Evolutionary conservation across 768 basidiomycete genomes (phyloP).

Genomic region (Lactifluus hygrophoroides): DNA sequence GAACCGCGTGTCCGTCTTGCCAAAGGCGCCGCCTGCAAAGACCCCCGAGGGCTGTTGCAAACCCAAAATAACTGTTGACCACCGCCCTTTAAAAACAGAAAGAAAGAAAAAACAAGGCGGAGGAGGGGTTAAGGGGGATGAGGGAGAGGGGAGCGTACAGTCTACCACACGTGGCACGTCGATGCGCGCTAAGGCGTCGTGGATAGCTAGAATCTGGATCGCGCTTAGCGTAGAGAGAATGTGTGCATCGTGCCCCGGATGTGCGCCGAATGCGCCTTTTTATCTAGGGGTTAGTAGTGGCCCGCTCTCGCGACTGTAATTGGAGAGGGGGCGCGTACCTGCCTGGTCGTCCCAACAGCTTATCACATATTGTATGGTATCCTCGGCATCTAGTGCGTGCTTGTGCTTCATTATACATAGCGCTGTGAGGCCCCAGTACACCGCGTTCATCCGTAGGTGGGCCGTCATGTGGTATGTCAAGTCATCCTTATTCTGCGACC

Average conservation of each 20-base stretch:
- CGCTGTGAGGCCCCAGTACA: slow-evolving; percentile 95
- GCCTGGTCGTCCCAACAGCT: too few relatives aligned
- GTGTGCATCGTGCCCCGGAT: slow-evolving; percentile 91
- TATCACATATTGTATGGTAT: slow-evolving; percentile 85
- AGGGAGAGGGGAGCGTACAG: slow-evolving; percentile 43
- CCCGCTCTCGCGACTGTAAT: too few relatives aligned
- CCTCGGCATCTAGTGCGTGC: slow-evolving; percentile 73
- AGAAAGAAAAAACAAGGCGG: neutral
- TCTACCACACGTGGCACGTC: too few relatives aligned
- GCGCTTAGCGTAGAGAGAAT: too few relatives aligned
- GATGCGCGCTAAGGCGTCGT: too few relatives aligned
- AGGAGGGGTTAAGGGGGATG: neutral
- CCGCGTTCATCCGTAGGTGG: slow-evolving; percentile 89
- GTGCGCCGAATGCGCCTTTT: slow-evolving; percentile 83
- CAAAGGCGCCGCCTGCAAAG: slow-evolving; percentile 84
- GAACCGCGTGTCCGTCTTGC: slow-evolving; percentile 92
- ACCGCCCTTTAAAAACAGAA: neutral
- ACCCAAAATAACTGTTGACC: slow-evolving; percentile 60
- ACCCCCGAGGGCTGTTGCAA: slow-evolving; percentile 81
- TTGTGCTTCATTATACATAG: slow-evolving; percentile 69
- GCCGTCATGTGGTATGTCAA: slow-evolving; percentile 84
- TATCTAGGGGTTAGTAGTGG: neutral
- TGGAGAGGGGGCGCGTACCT: slow-evolving; percentile 38
- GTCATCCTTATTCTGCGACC: slow-evolving; percentile 66
- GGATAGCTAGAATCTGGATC: slow-evolving; percentile 83